phyloP scores from a whole-genome alignment of 768 basidiomycete species.

The Macrolepiota fuliginosa region DNA sequence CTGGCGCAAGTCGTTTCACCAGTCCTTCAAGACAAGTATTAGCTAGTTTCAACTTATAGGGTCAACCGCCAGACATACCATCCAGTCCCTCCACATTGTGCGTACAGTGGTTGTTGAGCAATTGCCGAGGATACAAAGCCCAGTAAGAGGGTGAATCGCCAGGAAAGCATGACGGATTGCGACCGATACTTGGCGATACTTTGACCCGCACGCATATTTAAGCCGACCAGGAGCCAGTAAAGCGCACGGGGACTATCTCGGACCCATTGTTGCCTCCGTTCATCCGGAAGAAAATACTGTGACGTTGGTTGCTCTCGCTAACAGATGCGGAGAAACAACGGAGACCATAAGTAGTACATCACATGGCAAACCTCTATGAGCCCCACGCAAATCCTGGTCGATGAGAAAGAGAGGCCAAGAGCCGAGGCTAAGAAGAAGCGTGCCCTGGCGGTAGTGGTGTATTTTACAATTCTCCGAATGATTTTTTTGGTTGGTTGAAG shows the following conservation, averaged over 20 bases:
- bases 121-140: conserved; percentile 20
- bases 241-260: conserved; percentile 20
- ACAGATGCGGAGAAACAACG: conserved; percentile 7
- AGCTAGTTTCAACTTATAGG: not conserved
- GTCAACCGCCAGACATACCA: conserved; percentile 31
- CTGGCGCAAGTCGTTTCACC: conserved; percentile 47
- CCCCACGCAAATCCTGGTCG: not conserved
- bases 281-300: conserved; percentile 3
- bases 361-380: not conserved
- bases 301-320: conserved; percentile 2
- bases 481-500: not conserved
- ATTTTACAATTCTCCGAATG: not conserved
- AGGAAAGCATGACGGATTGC: not conserved
- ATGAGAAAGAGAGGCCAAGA: not conserved
- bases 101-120: conserved; percentile 41
- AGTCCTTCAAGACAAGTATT: conserved; percentile 28
- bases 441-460: not conserved
- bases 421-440: not conserved
- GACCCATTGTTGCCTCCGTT: conserved; percentile 3
- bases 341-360: not conserved
- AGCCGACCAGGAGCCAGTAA: conserved; percentile 21
- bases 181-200: conserved; percentile 3
- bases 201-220: not conserved
- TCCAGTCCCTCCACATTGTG: conserved; percentile 50
- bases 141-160: conserved; percentile 14